Evolutionary conservation across 2,329 filamentous ascomycete species (phyloP), one percentile per base, ranked within the genome.

Genomic region (Cercospora sojina): DNA sequence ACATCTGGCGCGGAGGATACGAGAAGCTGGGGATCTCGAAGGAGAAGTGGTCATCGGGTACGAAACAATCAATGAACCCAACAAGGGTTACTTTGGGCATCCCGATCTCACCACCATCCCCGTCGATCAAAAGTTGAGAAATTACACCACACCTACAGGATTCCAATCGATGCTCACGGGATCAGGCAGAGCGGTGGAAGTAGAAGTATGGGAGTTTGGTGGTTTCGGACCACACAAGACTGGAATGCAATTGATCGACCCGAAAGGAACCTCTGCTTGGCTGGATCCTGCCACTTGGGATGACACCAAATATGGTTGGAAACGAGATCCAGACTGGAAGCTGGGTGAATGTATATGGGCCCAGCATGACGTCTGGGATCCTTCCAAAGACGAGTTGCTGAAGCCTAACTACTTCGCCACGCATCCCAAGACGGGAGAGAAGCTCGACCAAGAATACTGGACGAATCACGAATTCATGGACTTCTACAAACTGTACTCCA

Each of bases 301-400:
- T 74, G 95, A 99, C 71, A 89, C 87, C 12, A 87, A 88, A 70
- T 99, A 99, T 77, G 92, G 92, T 38, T 99, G 92, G 88, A 93
- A 91, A 76, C 87, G 95, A 70, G 92, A 96, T 75, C 85, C 91
- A 0, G 89, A 84, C 7, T 99, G 95, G 95, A 93, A 90, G 77
- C 81, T 99, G 18, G 95, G 95, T n/a, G 88, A 96, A 78, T 98
- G 95, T 75, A 78, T 99, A 47, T 99, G 95, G 95, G 94, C 95
- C 3, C 94, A 97, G 75, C 93, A 99, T 77, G 94, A 93, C 1
- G 88, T 99, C 5, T 99, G 95, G 95, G 92, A 99, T 75, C 89
- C 91, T 5, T 81, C 83, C 3, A 90, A 86, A 2, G 93, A 97
- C 76, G 87, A 86, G 0, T 81, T 99, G 5, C 79, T 97, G 65